Percentiles rank a stretch among this genome's conserved stretches.
Conservation (phyloP, 2,329 filamentous ascomycete species). For the Aspergillus sp. region DNA sequence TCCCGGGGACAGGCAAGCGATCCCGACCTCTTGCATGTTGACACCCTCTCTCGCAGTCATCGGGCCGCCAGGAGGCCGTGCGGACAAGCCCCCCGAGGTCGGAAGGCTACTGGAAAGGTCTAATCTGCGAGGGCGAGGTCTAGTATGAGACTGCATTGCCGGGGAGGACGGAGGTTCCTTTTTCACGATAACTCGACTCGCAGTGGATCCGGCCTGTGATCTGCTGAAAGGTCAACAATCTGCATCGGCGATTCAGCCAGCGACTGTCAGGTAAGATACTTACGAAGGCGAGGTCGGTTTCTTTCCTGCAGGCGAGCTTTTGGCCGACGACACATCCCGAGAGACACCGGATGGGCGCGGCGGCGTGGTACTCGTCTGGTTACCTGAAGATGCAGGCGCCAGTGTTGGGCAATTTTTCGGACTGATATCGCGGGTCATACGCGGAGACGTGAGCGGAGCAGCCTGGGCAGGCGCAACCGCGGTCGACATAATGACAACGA, state of each 20-base stretch:
- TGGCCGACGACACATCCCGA: slow-evolving; percentile 36
- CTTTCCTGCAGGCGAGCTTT: slow-evolving; percentile 38
- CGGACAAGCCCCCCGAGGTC: slow-evolving; percentile 54
- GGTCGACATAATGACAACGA: slow-evolving; percentile 46
- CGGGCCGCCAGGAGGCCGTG: slow-evolving; percentile 66
- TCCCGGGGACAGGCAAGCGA: slow-evolving; percentile 91
- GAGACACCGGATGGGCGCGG: slow-evolving; percentile 34
- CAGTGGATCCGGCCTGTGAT: slow-evolving; percentile 50
- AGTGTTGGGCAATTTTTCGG: slow-evolving; percentile 47
- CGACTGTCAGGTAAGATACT: slow-evolving; percentile 33
- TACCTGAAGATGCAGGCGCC: slow-evolving; percentile 37
- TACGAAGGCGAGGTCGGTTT: slow-evolving; percentile 50
- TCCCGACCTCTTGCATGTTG: slow-evolving; percentile 86
- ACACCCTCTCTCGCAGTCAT: slow-evolving; percentile 77
- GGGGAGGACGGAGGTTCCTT: slow-evolving; percentile 88
- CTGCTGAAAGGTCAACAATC: slow-evolving; percentile 23
- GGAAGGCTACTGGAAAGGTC: slow-evolving; percentile 48
- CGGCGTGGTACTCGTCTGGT: slow-evolving; percentile 38
- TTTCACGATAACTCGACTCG: slow-evolving; percentile 88
- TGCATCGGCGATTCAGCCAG: neutral
- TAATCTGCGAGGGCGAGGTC: slow-evolving; percentile 49
- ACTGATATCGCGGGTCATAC: slow-evolving; percentile 47
- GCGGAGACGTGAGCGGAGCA: slow-evolving; percentile 46
- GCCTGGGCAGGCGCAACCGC: slow-evolving; percentile 49
- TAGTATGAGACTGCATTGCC: slow-evolving; percentile 65